Evolutionary conservation across 495 filamentous ascomycete species (phyloP).

Genomic region (Thermothielavioides terrestris): DNA sequence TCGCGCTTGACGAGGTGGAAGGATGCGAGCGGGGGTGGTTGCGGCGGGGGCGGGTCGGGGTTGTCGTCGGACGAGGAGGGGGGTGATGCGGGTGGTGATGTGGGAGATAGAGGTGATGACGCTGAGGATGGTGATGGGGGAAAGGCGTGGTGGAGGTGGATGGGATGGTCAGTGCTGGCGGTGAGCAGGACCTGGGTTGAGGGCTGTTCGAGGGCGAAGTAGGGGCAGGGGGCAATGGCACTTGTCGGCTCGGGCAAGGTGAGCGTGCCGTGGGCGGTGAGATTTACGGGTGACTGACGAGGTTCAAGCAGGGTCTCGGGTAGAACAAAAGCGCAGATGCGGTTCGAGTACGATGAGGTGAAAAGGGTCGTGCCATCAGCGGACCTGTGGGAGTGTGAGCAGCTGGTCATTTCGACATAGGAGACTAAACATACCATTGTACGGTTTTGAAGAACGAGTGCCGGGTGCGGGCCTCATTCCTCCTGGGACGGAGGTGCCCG

Average conservation of each 20-base stretch:
- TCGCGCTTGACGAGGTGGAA: slow-evolving; percentile 66
- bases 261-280: slow-evolving; percentile 55
- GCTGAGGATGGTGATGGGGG: slow-evolving; percentile 34
- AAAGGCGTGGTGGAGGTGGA: slow-evolving; percentile 52
- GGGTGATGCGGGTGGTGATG: background rate
- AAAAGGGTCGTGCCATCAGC: slow-evolving; percentile 77
- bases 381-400: slow-evolving; percentile 35
- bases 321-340: slow-evolving; percentile 61
- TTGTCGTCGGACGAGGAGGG: background rate
- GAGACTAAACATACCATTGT: slow-evolving; percentile 23
- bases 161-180: slow-evolving; percentile 60
- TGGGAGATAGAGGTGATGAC: slow-evolving; percentile 38
- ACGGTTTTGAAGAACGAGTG: slow-evolving; percentile 28
- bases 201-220: slow-evolving; percentile 56
- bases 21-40: slow-evolving; percentile 40
- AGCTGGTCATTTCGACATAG: background rate
- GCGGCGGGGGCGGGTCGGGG: slow-evolving; percentile 24
- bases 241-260: slow-evolving; percentile 60
- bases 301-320: slow-evolving; percentile 62
- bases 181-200: slow-evolving; percentile 61
- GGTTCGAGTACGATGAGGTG: slow-evolving; percentile 61
- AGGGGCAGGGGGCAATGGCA: slow-evolving; percentile 62
- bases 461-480: background rate
- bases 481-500: slow-evolving; percentile 5
- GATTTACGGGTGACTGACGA: slow-evolving; percentile 32